These are phyloP conservation scores for Cryptococcus sp. DNA, from an alignment of 1,284 basidiomycete genomes.

Conservation along the genomic window DNA sequence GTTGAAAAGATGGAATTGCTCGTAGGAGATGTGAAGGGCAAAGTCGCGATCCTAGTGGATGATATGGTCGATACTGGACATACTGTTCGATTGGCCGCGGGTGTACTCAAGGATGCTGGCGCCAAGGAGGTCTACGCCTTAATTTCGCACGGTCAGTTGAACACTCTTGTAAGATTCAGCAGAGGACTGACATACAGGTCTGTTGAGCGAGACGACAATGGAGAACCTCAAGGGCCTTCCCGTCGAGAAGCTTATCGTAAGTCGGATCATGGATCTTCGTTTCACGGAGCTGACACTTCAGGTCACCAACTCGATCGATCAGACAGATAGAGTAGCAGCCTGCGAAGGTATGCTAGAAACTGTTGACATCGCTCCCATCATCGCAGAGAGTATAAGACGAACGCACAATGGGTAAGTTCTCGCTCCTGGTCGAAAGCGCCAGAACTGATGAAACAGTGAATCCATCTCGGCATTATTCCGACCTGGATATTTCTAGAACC, in stretches of 20 bases:
- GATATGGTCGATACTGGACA: slow-evolving; percentile 97
- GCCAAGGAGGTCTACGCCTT: slow-evolving; percentile 84
- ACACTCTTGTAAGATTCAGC: slow-evolving; percentile 3
- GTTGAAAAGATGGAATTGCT: slow-evolving; percentile 82
- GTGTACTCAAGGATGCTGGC: slow-evolving; percentile 80
- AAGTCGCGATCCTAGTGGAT: slow-evolving; percentile 91
- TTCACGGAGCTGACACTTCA: slow-evolving; percentile 25
- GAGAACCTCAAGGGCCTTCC: slow-evolving; percentile 70
- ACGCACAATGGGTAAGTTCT: slow-evolving; percentile 86
- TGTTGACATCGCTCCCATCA: slow-evolving; percentile 82
- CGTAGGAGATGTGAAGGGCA: slow-evolving; percentile 93
- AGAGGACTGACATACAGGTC: slow-evolving; percentile 53
- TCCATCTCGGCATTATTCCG: slow-evolving; percentile 44
- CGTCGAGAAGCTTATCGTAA: slow-evolving; percentile 78
- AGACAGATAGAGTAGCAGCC: slow-evolving; percentile 53
- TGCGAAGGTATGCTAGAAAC: slow-evolving; percentile 51
- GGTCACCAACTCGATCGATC: slow-evolving; percentile 76
- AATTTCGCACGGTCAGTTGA: slow-evolving; percentile 76
- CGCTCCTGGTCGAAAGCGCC: no score
- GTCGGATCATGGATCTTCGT: slow-evolving; percentile 41
- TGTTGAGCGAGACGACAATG: slow-evolving; percentile 82
- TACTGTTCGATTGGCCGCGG: slow-evolving; percentile 79
- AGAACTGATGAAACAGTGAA: slow-evolving; percentile 18
- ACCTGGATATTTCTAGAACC: slow-evolving; percentile 30
- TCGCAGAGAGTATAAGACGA: slow-evolving; percentile 92